phyloP scores from a whole-genome alignment of 2,329 filamentous ascomycete species.

The Apiospora koreana region DNA sequence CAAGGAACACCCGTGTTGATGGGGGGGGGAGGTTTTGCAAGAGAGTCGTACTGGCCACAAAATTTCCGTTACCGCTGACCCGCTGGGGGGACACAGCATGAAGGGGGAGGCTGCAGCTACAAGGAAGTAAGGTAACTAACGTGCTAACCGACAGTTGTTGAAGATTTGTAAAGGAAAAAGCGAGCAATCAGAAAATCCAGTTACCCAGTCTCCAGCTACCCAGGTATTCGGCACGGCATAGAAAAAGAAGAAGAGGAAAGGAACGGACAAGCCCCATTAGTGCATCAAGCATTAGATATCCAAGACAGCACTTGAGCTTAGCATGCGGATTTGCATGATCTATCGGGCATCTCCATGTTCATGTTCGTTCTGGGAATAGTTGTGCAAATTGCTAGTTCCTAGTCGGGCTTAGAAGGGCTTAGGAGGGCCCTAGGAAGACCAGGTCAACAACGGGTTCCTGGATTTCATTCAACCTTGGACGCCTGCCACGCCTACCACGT shows the following conservation, averaged over 20 bases:
- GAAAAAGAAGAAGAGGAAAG: neutral
- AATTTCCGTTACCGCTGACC: constrained; percentile 12
- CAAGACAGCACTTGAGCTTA: too few relatives aligned
- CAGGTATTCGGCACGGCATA: neutral
- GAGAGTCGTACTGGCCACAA: neutral
- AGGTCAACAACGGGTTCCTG: constrained; percentile 3
- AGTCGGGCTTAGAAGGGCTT: too few relatives aligned
- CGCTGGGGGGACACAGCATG: neutral
- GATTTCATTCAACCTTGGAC: constrained; percentile 6
- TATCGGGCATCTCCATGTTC: neutral
- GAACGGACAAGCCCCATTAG: neutral
- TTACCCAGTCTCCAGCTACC: too few relatives aligned
- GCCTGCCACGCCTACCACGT: too few relatives aligned
- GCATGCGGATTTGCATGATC: neutral
- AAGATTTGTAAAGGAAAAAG: neutral
- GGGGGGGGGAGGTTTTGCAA: neutral
- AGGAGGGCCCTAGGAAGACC: neutral
- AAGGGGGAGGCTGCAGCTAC: neutral
- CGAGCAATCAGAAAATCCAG: neutral
- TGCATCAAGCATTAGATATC: neutral
- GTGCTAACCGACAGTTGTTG: neutral
- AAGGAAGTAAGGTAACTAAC: neutral
- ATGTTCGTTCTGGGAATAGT: neutral
- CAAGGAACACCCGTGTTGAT: constrained; percentile 9
- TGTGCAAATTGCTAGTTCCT: constrained; percentile 1